Evolutionary conservation across 495 filamentous ascomycete species (phyloP), one percentile per base, ranked within the genome.

Genomic region (Penicillium canescens): DNA sequence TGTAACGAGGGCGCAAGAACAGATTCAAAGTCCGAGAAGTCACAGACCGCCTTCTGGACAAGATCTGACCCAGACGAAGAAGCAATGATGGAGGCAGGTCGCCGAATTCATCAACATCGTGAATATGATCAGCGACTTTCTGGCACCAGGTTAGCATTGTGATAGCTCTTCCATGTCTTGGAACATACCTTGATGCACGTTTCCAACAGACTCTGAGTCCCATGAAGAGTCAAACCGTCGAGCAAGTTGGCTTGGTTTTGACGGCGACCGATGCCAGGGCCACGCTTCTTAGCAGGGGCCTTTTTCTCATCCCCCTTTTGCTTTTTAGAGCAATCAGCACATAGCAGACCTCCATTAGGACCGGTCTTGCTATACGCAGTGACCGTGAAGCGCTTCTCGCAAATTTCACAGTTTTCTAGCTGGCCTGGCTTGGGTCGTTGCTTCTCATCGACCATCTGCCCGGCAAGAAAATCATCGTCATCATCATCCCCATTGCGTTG

Each of bases 311-410:
- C 82, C 48, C 85, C 82, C 31, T 74, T 77, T 21, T 89, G 72
- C 37, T 89, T 85, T 60, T 86, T 92, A n/a, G 92, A 89, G 62
- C 94, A 98, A 45, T 88, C 85, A 1, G 75, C 75, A 67, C 94
- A 98, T 11, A 98, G 78, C 16, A 98, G 72, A 14, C 92, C 93
- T 2, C 92, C 92, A 14, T 86, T 77, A 1, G 88, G 87, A 12
- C 88, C 89, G n/a, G 84, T 80, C 59, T 90, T 88, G 57, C 86
- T 89, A 66, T 98, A 98, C 1, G 91, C 74, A 0, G 94, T 97
- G 24, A 98, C 94, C 0, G 91, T 96, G 63, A 98, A 98, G 21
- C 94, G 86, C 61, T 90, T 93, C 20, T 82, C 78, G 65, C 94
- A 98, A 6, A 82, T 71, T 41, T 89, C 91, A 60, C 94, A 98